Evolutionary conservation across 306 rosid genomes (phyloP), one percentile per base, ranked within the genome.

Genomic region (Castanopsis chinensis): DNA sequence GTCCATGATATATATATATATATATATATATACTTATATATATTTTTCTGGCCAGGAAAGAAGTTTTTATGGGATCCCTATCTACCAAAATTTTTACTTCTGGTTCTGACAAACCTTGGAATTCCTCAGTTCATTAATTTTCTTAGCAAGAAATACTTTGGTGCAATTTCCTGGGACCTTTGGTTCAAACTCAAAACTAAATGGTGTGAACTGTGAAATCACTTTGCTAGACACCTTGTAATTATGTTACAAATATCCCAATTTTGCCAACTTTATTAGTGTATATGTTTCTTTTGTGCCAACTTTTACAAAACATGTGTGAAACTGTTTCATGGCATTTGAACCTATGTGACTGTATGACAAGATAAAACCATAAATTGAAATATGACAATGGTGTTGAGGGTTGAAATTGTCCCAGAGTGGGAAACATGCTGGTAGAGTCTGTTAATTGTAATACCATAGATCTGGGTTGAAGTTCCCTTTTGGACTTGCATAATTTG

Each of bases 41-140:
- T 49, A 2, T 49, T 12, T 49, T 49, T 5, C 53, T 70, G 76
- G 18, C 61, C 11, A 25, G 27, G 3, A 68, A 77, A 52, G 55
- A 77, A 65, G 74, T 77, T 68, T 77, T 68, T 68, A 77, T 55
- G 55, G 19, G n/a, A 69, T 77, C 35, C 56, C 74, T 65, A 51
- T 77, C 6, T 67, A 67, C 25, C 19, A 53, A 52, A 52, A 65
- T 67, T 77, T 59, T 77, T 19, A 77, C 67, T 28, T 30, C 12
- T 77, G 64, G 8, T 49, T 37, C 45, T 3, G 2, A 37, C 11
- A 37, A 37, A 11, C 53, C 17, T 49, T 9, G 53, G 5, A 49
- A 49, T 49, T 49, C 53, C 17, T 49, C 53, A 9, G 53, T 49
- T 49, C 14, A 49, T 49, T 49, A 12, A 49, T 49, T 49, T 49